A percentile compares a stretch with the other conserved stretches of the same genome.
These are phyloP conservation scores for Clonostachys chloroleuca DNA, from an alignment of 2,329 filamentous ascomycete species.

Conservation along the genomic window DNA sequence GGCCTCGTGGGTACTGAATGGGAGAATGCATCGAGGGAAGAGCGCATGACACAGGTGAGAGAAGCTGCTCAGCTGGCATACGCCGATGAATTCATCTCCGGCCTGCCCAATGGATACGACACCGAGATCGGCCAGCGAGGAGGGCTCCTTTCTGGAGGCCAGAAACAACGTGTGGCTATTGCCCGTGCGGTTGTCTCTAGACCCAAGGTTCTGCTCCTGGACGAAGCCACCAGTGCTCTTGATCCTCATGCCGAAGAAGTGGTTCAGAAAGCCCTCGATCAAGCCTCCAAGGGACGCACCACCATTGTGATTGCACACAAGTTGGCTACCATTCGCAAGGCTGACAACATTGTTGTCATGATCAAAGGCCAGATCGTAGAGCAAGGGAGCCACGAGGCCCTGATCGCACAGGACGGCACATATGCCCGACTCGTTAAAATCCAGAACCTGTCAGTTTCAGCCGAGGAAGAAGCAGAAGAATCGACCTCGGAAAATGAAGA, in stretches of 20 bases:
- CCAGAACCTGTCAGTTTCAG: conserved; percentile 37
- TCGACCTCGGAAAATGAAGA: neutral
- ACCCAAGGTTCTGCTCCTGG: conserved; percentile 85
- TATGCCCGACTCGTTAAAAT: conserved; percentile 86
- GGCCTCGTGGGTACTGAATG: conserved; percentile 75
- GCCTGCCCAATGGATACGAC: conserved; percentile 82
- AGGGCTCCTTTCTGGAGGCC: conserved; percentile 87
- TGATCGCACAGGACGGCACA: conserved; percentile 63
- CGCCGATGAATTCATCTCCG: conserved; percentile 83
- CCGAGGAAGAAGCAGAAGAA: conserved; percentile 10
- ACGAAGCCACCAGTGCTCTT: conserved; percentile 90
- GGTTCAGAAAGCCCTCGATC: conserved; percentile 88
- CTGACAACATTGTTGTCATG: conserved; percentile 96
- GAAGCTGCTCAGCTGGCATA: conserved; percentile 90
- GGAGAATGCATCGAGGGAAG: conserved; percentile 39
- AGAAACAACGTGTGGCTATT: conserved; percentile 96
- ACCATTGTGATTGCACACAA: conserved; percentile 96
- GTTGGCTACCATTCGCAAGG: conserved; percentile 88
- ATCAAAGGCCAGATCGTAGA: conserved; percentile 80
- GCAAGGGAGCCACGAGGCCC: conserved; percentile 79
- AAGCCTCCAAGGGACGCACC: conserved; percentile 78
- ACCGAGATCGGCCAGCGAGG: conserved; percentile 95
- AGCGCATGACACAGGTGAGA: conserved; percentile 55
- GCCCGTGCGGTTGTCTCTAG: conserved; percentile 86
- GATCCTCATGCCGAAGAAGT: conserved; percentile 94